phyloP scores from a whole-genome alignment of 2,329 filamentous ascomycete genomes.

The Verruconis gallopava region DNA sequence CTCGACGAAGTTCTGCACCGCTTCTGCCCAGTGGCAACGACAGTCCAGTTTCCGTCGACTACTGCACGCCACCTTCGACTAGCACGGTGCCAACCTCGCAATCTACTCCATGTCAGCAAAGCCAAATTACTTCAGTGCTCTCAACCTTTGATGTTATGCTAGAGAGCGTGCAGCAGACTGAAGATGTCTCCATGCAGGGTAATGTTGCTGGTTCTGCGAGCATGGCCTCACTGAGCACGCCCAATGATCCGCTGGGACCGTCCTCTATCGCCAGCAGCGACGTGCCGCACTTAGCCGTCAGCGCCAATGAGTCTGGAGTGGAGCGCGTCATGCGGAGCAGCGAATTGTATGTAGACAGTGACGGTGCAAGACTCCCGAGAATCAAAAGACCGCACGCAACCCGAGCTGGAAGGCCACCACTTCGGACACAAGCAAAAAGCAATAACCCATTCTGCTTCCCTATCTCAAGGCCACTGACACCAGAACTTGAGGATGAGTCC shows the following conservation, averaged over 20 bases:
- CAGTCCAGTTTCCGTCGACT: not conserved
- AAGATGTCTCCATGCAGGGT: too few species aligned
- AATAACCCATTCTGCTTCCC: not conserved
- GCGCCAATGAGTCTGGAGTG: too few species aligned
- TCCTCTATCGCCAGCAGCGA: too few species aligned
- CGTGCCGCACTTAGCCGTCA: too few species aligned
- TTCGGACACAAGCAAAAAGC: not conserved
- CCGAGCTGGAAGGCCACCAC: not conserved
- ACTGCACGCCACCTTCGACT: not conserved
- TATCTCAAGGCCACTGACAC: not conserved
- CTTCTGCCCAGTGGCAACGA: not conserved
- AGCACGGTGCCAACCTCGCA: not conserved
- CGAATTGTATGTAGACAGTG: not conserved
- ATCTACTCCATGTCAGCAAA: not conserved
- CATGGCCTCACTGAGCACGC: too few species aligned
- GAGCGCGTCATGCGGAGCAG: too few species aligned
- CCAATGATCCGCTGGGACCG: too few species aligned
- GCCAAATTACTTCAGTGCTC: too few species aligned
- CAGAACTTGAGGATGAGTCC: not conserved
- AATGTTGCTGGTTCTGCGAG: too few species aligned
- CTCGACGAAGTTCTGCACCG: not conserved
- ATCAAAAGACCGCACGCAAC: not conserved
- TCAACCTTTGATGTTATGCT: too few species aligned
- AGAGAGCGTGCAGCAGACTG: too few species aligned
- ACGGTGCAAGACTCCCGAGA: not conserved